These are phyloP conservation scores for Halenospora varia DNA, from an alignment of 495 filamentous ascomycete genomes.

Conservation along the genomic window DNA sequence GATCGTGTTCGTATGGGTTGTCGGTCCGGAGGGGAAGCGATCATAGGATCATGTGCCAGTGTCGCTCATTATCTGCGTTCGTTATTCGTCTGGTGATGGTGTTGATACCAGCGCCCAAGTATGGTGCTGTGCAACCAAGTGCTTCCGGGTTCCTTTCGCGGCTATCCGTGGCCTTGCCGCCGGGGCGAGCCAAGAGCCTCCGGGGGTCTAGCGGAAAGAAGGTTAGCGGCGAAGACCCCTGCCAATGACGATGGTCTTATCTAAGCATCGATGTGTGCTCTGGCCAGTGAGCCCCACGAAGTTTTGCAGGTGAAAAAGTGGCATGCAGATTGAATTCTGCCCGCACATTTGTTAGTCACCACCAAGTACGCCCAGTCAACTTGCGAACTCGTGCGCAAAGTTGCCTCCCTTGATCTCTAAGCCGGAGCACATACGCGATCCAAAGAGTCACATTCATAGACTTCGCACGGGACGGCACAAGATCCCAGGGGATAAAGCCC, in stretches of 20 bases:
- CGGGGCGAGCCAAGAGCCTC: not conserved
- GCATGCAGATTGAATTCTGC: not conserved
- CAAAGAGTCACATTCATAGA: too few relatives aligned
- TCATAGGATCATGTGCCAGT: too few relatives aligned
- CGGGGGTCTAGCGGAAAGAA: not conserved
- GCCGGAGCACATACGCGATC: too few relatives aligned
- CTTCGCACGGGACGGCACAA: too few relatives aligned
- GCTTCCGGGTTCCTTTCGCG: not conserved
- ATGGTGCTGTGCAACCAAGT: too few relatives aligned
- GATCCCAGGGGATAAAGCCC: too few relatives aligned
- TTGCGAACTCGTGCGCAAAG: not conserved
- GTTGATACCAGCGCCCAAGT: not conserved
- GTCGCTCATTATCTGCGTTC: too few relatives aligned
- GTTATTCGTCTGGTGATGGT: not conserved
- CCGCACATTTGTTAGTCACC: not conserved
- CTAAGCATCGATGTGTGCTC: too few relatives aligned
- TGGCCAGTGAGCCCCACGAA: too few relatives aligned
- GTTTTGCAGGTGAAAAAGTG: too few relatives aligned
- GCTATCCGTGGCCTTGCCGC: not conserved
- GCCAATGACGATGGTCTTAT: too few relatives aligned
- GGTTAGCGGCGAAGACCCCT: not conserved
- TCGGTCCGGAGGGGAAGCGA: too few relatives aligned
- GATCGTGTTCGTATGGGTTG: not conserved
- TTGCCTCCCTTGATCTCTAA: not conserved
- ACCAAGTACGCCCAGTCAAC: not conserved